These are phyloP conservation scores for Phytophthora quininea DNA, from an alignment of 352 stramenopile species.

Conservation along the genomic window DNA sequence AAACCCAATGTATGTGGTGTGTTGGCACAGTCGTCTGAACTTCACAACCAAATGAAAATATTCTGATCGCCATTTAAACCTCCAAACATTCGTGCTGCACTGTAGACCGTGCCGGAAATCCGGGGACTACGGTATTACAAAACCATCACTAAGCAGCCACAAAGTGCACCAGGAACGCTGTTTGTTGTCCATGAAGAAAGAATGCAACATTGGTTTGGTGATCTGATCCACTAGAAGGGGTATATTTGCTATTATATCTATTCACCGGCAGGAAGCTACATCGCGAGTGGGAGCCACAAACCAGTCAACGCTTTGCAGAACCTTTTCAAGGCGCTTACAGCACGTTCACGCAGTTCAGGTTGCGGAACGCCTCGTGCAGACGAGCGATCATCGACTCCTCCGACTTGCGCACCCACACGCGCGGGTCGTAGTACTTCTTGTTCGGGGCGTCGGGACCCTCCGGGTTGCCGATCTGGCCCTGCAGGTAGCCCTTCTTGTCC, in stretches of 20 bases:
- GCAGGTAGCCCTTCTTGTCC: slow-evolving; percentile 97
- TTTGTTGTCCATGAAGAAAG: too few relatives aligned
- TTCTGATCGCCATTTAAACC: too few relatives aligned
- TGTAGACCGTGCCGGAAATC: too few relatives aligned
- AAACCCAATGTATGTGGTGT: too few relatives aligned
- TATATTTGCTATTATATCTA: slow-evolving; percentile 43
- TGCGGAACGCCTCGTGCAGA: slow-evolving; percentile 91
- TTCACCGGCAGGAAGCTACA: background rate
- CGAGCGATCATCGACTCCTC: slow-evolving; percentile 95
- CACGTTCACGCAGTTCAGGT: slow-evolving; percentile 86
- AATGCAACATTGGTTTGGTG: too few relatives aligned
- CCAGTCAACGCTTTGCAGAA: background rate
- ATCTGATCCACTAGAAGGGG: too few relatives aligned
- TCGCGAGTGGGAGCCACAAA: background rate
- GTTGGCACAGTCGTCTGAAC: too few relatives aligned
- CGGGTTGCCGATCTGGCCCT: slow-evolving; percentile 98
- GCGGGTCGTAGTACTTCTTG: slow-evolving; percentile 99
- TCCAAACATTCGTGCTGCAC: too few relatives aligned
- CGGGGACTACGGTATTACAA: too few relatives aligned
- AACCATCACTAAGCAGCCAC: too few relatives aligned
- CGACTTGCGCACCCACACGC: slow-evolving; percentile 97
- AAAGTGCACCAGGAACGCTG: too few relatives aligned
- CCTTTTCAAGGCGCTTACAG: slow-evolving; percentile 49
- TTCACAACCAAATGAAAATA: too few relatives aligned
- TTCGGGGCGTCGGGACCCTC: slow-evolving; percentile 97